Percentiles rank a stretch among this genome's conserved stretches.
Conservation (phyloP, 345 rosid species). For the Lenwebbia sp. region DNA sequence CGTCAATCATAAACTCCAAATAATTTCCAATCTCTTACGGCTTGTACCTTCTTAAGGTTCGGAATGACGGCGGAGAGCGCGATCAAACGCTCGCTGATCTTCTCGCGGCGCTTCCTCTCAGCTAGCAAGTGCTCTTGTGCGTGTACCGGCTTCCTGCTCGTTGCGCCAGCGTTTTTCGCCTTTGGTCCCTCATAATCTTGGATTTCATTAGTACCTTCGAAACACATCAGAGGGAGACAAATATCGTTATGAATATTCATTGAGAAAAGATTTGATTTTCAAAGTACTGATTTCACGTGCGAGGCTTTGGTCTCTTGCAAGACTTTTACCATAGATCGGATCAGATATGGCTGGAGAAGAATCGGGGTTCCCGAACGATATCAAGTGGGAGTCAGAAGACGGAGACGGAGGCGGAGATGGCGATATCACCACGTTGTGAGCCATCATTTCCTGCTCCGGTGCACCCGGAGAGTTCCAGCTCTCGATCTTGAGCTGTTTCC, state of each 20-base stretch:
- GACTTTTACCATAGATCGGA: not conserved
- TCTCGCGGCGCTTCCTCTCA: slow-evolving; percentile 79
- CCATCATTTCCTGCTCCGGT: not conserved
- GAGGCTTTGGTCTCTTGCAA: not conserved
- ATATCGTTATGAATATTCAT: not conserved
- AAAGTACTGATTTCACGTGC: not conserved
- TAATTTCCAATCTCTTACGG: not conserved
- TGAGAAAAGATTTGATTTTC: not conserved
- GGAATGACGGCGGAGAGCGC: slow-evolving; percentile 66
- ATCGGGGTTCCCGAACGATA: slow-evolving; percentile 26
- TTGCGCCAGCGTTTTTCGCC: not conserved
- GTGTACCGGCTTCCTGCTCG: slow-evolving; percentile 21
- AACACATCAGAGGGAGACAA: not conserved
- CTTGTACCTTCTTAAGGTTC: slow-evolving; percentile 56
- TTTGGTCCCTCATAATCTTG: not conserved
- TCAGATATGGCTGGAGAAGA: slow-evolving; percentile 6
- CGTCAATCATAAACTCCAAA: not conserved
- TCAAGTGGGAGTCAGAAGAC: slow-evolving; percentile 23
- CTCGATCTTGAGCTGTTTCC: not conserved
- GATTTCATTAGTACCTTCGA: not conserved
- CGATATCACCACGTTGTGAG: not conserved
- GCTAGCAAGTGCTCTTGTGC: slow-evolving; percentile 72
- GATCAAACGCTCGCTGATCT: slow-evolving; percentile 49
- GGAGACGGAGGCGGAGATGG: slow-evolving; percentile 7
- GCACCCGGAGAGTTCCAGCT: not conserved